Conservation (phyloP, 2,329 filamentous ascomycete species). For the Penicillium sp. region DNA sequence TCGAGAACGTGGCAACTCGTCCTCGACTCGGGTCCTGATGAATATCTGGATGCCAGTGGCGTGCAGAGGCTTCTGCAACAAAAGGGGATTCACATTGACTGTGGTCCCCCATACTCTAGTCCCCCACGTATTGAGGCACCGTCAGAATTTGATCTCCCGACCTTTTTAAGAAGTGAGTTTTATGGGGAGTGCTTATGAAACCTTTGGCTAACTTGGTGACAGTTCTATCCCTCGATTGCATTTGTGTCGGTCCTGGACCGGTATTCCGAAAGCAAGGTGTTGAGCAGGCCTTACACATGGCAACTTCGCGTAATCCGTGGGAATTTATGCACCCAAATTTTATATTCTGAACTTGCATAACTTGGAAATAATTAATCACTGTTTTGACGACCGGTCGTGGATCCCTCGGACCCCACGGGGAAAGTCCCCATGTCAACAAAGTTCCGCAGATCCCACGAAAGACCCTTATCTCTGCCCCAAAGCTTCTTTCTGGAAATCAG, state of each 20-base stretch:
- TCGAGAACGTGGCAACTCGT: conserved; percentile 19
- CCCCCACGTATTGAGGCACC: conserved; percentile 7
- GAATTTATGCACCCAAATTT: neutral
- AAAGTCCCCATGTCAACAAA: neutral
- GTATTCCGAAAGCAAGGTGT: conserved; percentile 21
- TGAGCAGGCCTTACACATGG: conserved; percentile 20
- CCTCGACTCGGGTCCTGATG: conserved; percentile 11
- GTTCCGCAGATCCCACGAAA: neutral
- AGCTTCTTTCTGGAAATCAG: too few relatives aligned
- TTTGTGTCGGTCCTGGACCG: conserved; percentile 25
- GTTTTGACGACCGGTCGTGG: neutral
- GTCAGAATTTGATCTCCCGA: conserved; percentile 9
- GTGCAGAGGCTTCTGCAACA: conserved; percentile 23
- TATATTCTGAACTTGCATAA: neutral
- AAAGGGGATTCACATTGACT: conserved; percentile 14
- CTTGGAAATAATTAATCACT: neutral
- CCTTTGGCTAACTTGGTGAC: conserved; percentile 8
- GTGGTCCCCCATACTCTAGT: conserved; percentile 5
- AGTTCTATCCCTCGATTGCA: conserved; percentile 17
- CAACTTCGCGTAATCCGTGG: conserved; percentile 17
- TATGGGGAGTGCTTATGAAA: neutral
- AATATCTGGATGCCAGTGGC: conserved; percentile 26
- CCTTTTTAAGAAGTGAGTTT: conserved; percentile 21
- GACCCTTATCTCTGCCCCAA: neutral
- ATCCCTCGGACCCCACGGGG: neutral